Percentiles rank a stretch among this genome's conserved stretches.
phyloP scores from a whole-genome alignment of 1,139 yeast genomes.

The Candida sojae region DNA sequence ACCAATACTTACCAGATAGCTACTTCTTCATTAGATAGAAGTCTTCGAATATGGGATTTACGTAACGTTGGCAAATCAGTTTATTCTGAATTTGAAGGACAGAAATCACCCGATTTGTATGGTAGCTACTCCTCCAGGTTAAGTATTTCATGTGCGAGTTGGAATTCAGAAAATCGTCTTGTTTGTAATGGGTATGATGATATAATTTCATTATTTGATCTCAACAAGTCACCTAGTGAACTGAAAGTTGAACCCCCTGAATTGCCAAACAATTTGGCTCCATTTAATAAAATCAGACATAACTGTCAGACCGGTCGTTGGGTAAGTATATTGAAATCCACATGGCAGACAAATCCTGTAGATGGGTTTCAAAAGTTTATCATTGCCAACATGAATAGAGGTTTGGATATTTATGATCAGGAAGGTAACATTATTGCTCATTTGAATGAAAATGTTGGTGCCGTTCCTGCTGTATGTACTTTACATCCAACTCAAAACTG shows the following conservation, averaged over 20 bases:
- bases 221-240: conserved; percentile 22
- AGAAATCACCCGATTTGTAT: conserved; percentile 50
- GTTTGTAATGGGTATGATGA: conserved; percentile 96
- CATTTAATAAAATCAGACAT: conserved; percentile 68
- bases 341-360: conserved; percentile 72
- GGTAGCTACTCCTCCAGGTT: conserved; percentile 73
- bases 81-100: conserved; percentile 39
- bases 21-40: conserved; percentile 85
- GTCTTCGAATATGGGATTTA: conserved; percentile 84
- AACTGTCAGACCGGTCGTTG: conserved; percentile 96
- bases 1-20: conserved; percentile 59
- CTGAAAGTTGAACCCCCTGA: conserved; percentile 21
- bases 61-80: conserved; percentile 49
- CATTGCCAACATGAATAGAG: conserved; percentile 91
- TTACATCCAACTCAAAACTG: conserved; percentile 87
- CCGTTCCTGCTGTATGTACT: conserved; percentile 86
- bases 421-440: conserved; percentile 80
- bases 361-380: conserved; percentile 82
- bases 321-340: conserved; percentile 88
- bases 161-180: conserved; percentile 73
- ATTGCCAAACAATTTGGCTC: conserved; percentile 44
- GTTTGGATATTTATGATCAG: conserved; percentile 76
- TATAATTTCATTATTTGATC: conserved; percentile 58
- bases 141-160: conserved; percentile 83
- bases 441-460: conserved; percentile 64